Evolutionary conservation across 164 flowering plant genomes (phyloP).

Genomic region (Magnolia officinalis): DNA sequence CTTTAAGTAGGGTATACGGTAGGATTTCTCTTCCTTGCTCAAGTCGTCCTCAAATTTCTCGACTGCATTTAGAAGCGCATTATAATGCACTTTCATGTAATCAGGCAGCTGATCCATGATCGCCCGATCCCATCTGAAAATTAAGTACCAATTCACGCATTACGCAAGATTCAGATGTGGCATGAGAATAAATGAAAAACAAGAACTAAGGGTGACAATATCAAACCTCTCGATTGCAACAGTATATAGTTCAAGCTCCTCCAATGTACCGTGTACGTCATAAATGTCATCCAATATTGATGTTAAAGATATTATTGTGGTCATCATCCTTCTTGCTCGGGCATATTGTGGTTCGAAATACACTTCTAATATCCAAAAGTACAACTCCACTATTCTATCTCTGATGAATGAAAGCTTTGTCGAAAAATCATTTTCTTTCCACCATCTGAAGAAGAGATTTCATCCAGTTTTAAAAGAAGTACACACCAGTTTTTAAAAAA

Average conservation of each 20-base stretch:
- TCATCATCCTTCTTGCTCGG: not conserved
- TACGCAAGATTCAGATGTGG: not conserved
- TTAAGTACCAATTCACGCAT: not conserved
- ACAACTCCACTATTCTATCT: constrained; percentile 10
- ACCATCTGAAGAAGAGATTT: constrained; percentile 6
- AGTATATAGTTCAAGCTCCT: constrained; percentile 10
- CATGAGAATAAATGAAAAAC: not conserved
- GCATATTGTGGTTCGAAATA: not conserved
- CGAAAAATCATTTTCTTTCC: constrained; percentile 1
- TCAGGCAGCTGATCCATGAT: not conserved
- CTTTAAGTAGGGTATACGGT: not conserved
- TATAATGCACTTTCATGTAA: not conserved
- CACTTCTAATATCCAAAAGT: constrained; percentile 6
- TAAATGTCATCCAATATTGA: constrained; percentile 14
- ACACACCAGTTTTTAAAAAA: not conserved
- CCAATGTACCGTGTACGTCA: constrained; percentile 6
- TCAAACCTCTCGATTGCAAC: not conserved
- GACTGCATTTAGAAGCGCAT: not conserved
- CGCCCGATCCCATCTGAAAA: not conserved
- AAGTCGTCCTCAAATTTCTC: constrained; percentile 6
- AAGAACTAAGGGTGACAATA: no score
- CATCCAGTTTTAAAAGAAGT: not conserved
- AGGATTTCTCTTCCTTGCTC: not conserved
- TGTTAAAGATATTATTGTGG: not conserved
- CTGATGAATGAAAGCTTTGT: constrained; percentile 9